Evolutionary conservation across 1,139 yeast species (phyloP).

Genomic region (Saccharomyces hybrid): DNA sequence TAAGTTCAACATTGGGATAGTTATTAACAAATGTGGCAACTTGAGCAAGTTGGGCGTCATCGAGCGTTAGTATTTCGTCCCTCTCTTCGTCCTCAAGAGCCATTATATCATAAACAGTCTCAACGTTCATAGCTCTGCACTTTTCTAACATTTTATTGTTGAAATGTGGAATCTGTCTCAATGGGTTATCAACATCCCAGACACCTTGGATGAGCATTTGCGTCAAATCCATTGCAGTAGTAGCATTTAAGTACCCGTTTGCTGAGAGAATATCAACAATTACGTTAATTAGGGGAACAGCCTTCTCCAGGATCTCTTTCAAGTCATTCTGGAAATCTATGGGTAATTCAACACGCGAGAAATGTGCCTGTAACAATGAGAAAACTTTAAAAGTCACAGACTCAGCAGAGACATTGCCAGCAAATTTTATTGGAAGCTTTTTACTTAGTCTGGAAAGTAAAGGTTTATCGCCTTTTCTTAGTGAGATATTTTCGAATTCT

Average conservation of each 20-base stretch:
- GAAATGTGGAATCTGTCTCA: slow-evolving; percentile 76
- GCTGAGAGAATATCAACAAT: slow-evolving; percentile 70
- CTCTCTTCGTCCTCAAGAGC: slow-evolving; percentile 76
- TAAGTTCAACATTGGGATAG: slow-evolving; percentile 78
- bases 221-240: slow-evolving; percentile 76
- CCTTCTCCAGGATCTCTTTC: slow-evolving; percentile 40
- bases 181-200: slow-evolving; percentile 75
- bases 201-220: slow-evolving; percentile 86
- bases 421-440: slow-evolving; percentile 54
- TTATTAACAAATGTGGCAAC: slow-evolving; percentile 86
- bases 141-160: slow-evolving; percentile 45
- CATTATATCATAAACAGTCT: slow-evolving; percentile 77
- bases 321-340: slow-evolving; percentile 56
- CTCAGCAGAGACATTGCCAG: slow-evolving; percentile 43
- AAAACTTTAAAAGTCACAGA: slow-evolving; percentile 49
- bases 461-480: slow-evolving; percentile 52
- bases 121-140: slow-evolving; percentile 50
- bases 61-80: slow-evolving; percentile 51
- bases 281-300: slow-evolving; percentile 51
- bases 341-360: slow-evolving; percentile 55
- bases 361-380: slow-evolving; percentile 71
- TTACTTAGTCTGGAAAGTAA: slow-evolving; percentile 45
- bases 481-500: slow-evolving; percentile 59
- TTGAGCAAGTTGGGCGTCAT: slow-evolving; percentile 39
- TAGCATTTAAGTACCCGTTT: slow-evolving; percentile 72